Base-by-base conservation (phyloP, 257 asterid genomes). In the Misopates orontium region DNA sequence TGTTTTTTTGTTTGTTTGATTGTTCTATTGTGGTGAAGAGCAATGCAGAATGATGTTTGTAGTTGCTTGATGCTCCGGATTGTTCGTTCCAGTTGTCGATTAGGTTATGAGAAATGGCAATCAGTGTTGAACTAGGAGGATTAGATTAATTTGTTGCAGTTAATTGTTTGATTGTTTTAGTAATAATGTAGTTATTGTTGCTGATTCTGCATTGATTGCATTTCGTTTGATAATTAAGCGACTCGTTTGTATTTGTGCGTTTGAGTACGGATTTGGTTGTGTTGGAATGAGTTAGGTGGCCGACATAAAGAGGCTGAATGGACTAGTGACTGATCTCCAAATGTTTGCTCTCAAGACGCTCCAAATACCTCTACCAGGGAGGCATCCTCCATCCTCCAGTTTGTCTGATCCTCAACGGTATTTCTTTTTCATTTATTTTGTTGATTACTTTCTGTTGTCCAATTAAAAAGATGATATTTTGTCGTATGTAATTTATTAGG, bases 281-380 rank as follows among this genome's bases (percentile, higher is more conserved):
- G n/a, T 60, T 75, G 56, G 57, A 66, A 53, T 76, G 71, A 55
- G 18, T 56, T 77, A 91, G 98, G 96, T 91, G 69, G 83, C 95
- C 13, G 98, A 91, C 72, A 80, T 91, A 68, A 91, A 86, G 82
- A 85, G 84, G 80, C 74, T 86, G 56, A 88, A 91, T 70, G 96
- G 96, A 24, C 79, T 91, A 80, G 90, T 83, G 57, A 81, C 96
- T 11, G 95, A 91, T 81, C 83, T 83, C 51, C 96, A 91, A 77
- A 91, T 91, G 96, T 91, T 88, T 79, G 98, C 96, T 53, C 79
- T 84, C 32, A 88, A 83, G 83, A 83, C 88, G 10, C 90, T 88
- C 64, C 80, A 75, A 62, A 91, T 91, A 75, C 98, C 98, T 0
- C 79, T 82, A 70, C 96, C 96, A 0, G 95, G 98, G 70, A 80